Conservation (phyloP, 1,284 basidiomycete species). For the Sporisorium sorghi region DNA sequence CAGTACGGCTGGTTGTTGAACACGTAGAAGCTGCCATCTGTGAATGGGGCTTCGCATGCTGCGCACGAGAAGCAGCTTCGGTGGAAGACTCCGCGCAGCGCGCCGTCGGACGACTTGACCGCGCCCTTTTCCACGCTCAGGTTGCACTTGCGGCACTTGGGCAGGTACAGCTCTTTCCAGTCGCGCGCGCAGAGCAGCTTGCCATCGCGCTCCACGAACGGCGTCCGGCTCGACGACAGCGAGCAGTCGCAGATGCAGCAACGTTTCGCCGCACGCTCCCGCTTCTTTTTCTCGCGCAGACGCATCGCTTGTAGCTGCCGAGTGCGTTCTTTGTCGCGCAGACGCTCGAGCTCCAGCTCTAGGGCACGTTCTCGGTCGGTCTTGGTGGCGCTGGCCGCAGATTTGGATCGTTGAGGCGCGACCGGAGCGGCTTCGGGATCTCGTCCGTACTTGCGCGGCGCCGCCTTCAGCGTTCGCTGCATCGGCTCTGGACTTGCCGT, state of each 20-base stretch:
- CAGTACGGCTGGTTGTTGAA: slow-evolving; percentile 61
- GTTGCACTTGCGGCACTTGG: slow-evolving; percentile 60
- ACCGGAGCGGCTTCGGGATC: background rate
- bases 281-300: slow-evolving; percentile 33
- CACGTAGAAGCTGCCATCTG: slow-evolving; percentile 58
- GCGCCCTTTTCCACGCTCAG: slow-evolving; percentile 48
- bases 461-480: slow-evolving; percentile 16
- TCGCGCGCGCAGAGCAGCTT: slow-evolving; percentile 56
- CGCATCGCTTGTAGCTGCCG: slow-evolving; percentile 37
- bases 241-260: slow-evolving; percentile 58
- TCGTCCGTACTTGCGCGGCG: background rate
- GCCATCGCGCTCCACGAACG: slow-evolving; percentile 58
- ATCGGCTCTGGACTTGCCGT: slow-evolving; percentile 33
- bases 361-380: slow-evolving; percentile 30
- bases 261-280: slow-evolving; percentile 34
- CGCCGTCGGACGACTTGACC: slow-evolving; percentile 61
- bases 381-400: slow-evolving; percentile 10
- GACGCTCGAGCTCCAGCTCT: slow-evolving; percentile 37
- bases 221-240: slow-evolving; percentile 48
- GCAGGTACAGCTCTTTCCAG: slow-evolving; percentile 59
- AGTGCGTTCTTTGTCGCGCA: slow-evolving; percentile 36
- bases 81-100: slow-evolving; percentile 57
- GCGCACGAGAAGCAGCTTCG: slow-evolving; percentile 58
- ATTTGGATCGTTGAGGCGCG: slow-evolving; percentile 6
- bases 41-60: slow-evolving; percentile 52